Evolutionary conservation across 352 stramenopile genomes (phyloP), one percentile per base, ranked within the genome.

Genomic region (Phytophthora multivora): DNA sequence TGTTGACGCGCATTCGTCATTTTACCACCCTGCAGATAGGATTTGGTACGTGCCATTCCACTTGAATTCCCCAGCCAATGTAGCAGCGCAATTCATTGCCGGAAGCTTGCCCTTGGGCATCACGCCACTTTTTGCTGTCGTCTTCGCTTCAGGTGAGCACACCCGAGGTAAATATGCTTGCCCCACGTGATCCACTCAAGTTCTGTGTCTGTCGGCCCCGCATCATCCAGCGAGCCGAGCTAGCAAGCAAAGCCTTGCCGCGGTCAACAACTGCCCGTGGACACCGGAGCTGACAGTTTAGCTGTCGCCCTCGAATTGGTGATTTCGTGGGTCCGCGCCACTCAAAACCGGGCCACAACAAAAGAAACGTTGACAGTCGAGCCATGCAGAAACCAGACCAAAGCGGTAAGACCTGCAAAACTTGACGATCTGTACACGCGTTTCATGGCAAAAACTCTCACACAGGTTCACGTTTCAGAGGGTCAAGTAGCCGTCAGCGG

Each of bases 301-400:
- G n/a, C 47, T 69, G 61, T 58, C 61, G 54, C 46, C 36, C 54
- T 64, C 53, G 61, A 23, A 69, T 69, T 69, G 60, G 61, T 64
- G 61, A 57, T 53, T 58, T 41, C 21, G 51, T 43, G 21, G 31
- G 41, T 40, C 19, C 18, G 51, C 48, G 18, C 16, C 46, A 56
- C 33, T 52, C 62, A 70, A 46, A 69, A 62, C 49, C 56, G 63
- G 63, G 63, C 36, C 39, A 50, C 43, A 47, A 28, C 41, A 55
- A 71, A 59, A 71, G 56, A 71, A 71, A 71, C 63, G 62, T 45
- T 62, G 55, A 40, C 53, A 43, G 10, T 43, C 28, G 28, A 50
- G 28, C 35, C 40, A 43, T 52, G 31, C 57, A 62, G 36, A 63
- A 56, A 67, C 59, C 51, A 67, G 50, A 15, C 19, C 12, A 61